These are phyloP conservation scores for Epichloe sibirici DNA, from an alignment of 2,329 filamentous ascomycete genomes.

Conservation along the genomic window DNA sequence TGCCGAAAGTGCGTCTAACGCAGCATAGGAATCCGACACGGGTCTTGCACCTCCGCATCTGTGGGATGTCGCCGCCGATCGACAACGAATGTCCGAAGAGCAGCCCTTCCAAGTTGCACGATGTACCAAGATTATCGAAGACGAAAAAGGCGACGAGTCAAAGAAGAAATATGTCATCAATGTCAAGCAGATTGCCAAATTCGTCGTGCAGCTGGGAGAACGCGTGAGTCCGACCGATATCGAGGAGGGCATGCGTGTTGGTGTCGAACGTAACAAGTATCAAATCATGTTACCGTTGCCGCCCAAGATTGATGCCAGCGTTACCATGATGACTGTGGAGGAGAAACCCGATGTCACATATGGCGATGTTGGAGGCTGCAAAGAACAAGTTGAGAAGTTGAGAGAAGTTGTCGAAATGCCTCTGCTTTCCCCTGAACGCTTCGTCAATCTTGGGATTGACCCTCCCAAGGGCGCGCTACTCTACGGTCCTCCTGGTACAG, in stretches of 20 bases:
- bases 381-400: conserved; percentile 98
- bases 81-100: conserved; percentile 97
- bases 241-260: conserved; percentile 97
- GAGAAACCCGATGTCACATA: conserved; percentile 99
- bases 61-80: conserved; percentile 95
- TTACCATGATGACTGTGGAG: conserved; percentile 99
- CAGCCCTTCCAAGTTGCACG: conserved; percentile 94
- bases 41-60: conserved; percentile 95
- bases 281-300: conserved; percentile 94
- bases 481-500: conserved; percentile 95
- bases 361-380: conserved; percentile 95
- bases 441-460: conserved; percentile 97
- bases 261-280: conserved; percentile 97
- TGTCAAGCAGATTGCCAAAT: conserved; percentile 99
- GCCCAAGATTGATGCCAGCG: conserved; percentile 96
- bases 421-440: conserved; percentile 86
- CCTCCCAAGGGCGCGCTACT: conserved; percentile 94
- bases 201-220: conserved; percentile 94
- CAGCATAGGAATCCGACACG: conserved; percentile 82
- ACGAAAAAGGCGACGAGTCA: conserved; percentile 81
- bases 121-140: conserved; percentile 98
- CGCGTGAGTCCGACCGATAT: conserved; percentile 97
- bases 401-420: conserved; percentile 99
- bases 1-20: conserved; percentile 10
- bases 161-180: conserved; percentile 99